phyloP scores from a whole-genome alignment of 495 filamentous ascomycete genomes.

The Penicillium robsamsonii region DNA sequence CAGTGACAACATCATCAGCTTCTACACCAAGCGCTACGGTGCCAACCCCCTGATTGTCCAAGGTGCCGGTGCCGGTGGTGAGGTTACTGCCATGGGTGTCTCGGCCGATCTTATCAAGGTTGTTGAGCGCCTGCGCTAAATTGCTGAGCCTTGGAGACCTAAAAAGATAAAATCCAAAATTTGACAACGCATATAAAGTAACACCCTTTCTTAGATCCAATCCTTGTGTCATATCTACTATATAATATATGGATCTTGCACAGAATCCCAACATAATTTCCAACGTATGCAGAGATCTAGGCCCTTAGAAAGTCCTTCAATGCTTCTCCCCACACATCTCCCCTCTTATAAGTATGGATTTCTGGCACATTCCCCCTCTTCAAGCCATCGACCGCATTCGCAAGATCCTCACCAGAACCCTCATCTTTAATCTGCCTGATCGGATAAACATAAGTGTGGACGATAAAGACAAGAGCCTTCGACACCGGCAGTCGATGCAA shows the following conservation, averaged over 20 bases:
- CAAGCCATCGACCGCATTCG: constrained; percentile 70
- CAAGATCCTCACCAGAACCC: constrained; percentile 62
- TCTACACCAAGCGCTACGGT: constrained; percentile 94
- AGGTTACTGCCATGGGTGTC: constrained; percentile 96
- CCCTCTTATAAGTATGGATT: constrained; percentile 69
- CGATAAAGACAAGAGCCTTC: constrained; percentile 67
- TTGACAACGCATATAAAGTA: constrained; percentile 1
- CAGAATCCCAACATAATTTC: neutral
- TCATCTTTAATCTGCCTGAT: constrained; percentile 67
- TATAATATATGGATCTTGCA: neutral
- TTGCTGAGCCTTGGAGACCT: neutral
- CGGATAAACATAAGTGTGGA: constrained; percentile 79
- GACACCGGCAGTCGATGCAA: constrained; percentile 68
- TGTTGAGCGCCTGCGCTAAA: constrained; percentile 47
- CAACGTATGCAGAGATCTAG: constrained; percentile 2
- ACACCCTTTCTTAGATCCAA: neutral
- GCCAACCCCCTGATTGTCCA: constrained; percentile 87
- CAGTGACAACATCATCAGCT: constrained; percentile 97
- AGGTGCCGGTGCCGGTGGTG: constrained; percentile 90
- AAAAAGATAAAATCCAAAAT: constrained; percentile 5
- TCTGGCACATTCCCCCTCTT: constrained; percentile 63
- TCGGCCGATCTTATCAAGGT: constrained; percentile 87
- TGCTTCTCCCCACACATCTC: constrained; percentile 62
- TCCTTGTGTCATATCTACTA: neutral
- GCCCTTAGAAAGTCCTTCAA: constrained; percentile 58